These are phyloP conservation scores for Leucocoprinus leucothites DNA, from an alignment of 768 basidiomycete species.

Conservation along the genomic window DNA sequence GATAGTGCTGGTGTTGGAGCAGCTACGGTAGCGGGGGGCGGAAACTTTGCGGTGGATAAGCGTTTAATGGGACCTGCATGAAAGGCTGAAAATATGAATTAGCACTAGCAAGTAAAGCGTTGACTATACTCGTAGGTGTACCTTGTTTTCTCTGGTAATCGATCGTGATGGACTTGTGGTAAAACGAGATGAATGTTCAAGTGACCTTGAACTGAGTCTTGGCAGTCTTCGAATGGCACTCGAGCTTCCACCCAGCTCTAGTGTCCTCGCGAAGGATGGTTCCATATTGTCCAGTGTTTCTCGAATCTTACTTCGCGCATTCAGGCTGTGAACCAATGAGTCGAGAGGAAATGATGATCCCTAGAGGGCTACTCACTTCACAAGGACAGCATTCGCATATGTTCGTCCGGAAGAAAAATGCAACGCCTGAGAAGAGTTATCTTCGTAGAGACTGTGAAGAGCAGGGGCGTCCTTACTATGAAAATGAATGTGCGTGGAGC, in stretches of 20 bases:
- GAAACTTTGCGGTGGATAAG: neutral
- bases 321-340: neutral
- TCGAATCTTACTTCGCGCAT: constrained; percentile 5
- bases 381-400: constrained; percentile 18
- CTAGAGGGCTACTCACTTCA: constrained; percentile 11
- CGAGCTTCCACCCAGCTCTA: neutral
- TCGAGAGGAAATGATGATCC: neutral
- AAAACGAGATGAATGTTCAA: neutral
- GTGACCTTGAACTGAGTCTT: neutral
- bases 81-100: neutral
- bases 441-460: neutral
- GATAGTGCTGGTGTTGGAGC: no score
- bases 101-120: no score
- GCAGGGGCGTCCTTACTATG: neutral
- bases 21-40: neutral
- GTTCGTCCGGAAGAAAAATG: constrained; percentile 18
- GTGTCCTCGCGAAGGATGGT: neutral
- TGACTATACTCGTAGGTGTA: no score
- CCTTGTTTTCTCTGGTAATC: no score
- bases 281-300: neutral
- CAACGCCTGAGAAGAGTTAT: constrained; percentile 10
- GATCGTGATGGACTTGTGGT: no score
- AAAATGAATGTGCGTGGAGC: neutral
- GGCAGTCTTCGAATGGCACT: neutral
- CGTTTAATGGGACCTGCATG: neutral